phyloP scores from a whole-genome alignment of 2,329 filamentous ascomycete genomes.

The Aspergillus novoparasiticus region DNA sequence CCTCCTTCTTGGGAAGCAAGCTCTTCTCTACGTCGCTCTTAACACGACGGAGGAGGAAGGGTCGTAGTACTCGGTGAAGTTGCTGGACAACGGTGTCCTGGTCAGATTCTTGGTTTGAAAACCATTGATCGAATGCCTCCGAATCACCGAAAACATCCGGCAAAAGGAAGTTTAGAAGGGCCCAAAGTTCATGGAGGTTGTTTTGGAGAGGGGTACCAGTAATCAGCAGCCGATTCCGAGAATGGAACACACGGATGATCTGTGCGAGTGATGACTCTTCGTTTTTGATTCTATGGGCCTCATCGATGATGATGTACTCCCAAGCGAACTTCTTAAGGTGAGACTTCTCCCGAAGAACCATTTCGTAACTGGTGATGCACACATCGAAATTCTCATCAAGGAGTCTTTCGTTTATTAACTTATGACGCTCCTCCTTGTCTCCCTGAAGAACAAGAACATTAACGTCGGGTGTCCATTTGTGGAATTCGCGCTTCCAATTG shows the following conservation, averaged over 20 bases:
- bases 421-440: conserved; percentile 87
- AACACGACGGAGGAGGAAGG: conserved; percentile 91
- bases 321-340: conserved; percentile 97
- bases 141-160: conserved; percentile 97
- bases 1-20: conserved; percentile 91
- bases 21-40: conserved; percentile 99
- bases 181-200: conserved; percentile 97
- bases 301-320: conserved; percentile 99
- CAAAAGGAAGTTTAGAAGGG: conserved; percentile 93
- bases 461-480: conserved; percentile 91
- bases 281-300: conserved; percentile 98
- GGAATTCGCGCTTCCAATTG: conserved; percentile 97
- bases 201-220: conserved; percentile 97
- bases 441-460: conserved; percentile 93
- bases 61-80: conserved; percentile 86
- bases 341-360: conserved; percentile 93
- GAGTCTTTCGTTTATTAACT: conserved; percentile 87
- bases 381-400: conserved; percentile 95
- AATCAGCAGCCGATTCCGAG: conserved; percentile 89
- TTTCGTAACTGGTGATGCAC: conserved; percentile 98
- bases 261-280: conserved; percentile 96
- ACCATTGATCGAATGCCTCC: conserved; percentile 97
- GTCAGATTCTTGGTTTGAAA: conserved; percentile 84
- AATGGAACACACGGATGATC: conserved; percentile 95
- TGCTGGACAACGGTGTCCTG: conserved; percentile 97